A percentile compares a stretch with the other conserved stretches of the same genome.
Conservation (phyloP, 2,329 filamentous ascomycete species). For the Monosporascus sp. region DNA sequence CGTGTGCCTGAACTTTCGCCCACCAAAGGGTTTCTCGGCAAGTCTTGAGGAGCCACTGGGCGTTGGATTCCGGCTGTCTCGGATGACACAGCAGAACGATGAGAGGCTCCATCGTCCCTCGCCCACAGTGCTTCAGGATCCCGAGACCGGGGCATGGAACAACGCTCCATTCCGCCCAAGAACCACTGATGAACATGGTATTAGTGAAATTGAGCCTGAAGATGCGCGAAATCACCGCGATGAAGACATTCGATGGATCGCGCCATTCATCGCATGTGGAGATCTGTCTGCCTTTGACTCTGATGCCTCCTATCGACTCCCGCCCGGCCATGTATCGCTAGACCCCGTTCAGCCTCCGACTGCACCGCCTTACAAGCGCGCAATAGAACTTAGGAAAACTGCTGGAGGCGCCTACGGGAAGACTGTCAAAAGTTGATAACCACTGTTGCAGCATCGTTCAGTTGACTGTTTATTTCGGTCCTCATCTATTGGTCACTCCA, state of each 20-base stretch:
- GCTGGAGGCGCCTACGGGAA: slow-evolving; percentile 74
- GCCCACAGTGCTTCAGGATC: slow-evolving; percentile 41
- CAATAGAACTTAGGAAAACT: slow-evolving; percentile 75
- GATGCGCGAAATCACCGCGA: slow-evolving; percentile 32
- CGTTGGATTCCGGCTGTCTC: slow-evolving; percentile 49
- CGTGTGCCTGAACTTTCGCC: slow-evolving; percentile 84
- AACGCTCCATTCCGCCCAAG: slow-evolving; percentile 11
- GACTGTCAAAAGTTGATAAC: slow-evolving; percentile 26
- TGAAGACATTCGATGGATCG: slow-evolving; percentile 69
- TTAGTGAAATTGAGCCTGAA: slow-evolving; percentile 48
- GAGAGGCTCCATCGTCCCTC: slow-evolving; percentile 36
- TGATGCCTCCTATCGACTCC: slow-evolving; percentile 87
- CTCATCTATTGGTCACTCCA: no score
- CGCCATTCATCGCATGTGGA: slow-evolving; percentile 94
- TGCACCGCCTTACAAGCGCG: slow-evolving; percentile 88
- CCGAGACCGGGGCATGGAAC: slow-evolving; percentile 39
- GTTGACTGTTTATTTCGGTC: no score
- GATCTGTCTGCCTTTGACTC: slow-evolving; percentile 93
- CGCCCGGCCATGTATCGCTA: slow-evolving; percentile 78
- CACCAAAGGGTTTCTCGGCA: slow-evolving; percentile 69
- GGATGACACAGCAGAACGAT: slow-evolving; percentile 42
- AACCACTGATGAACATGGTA: slow-evolving; percentile 24
- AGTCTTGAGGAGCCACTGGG: slow-evolving; percentile 73
- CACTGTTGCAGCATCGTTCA: no score
- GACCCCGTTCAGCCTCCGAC: slow-evolving; percentile 94